A percentile compares a stretch with the other conserved stretches of the same genome.
Conservation (phyloP, 805 yeast genomes). For the Yarrowia alimentaria region DNA sequence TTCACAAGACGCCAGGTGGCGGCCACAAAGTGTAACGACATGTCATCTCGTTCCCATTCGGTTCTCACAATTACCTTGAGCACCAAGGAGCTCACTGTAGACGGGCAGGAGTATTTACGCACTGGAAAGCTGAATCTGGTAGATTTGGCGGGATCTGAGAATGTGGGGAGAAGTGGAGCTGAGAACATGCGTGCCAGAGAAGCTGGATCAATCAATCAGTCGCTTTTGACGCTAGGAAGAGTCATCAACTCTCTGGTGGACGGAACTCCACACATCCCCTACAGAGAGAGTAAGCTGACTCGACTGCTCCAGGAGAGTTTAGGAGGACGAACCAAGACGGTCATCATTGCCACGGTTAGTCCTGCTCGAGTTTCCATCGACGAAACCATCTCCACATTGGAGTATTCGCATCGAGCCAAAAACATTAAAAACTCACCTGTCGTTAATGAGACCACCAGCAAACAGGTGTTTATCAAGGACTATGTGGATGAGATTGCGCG, state of each 20-base stretch:
- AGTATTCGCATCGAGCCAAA: conserved; percentile 83
- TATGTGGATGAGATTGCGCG: conserved; percentile 54
- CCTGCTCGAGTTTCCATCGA: conserved; percentile 74
- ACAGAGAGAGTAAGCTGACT: conserved; percentile 76
- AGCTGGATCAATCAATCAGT: conserved; percentile 88
- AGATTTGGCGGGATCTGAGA: conserved; percentile 93
- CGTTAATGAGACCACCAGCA: conserved; percentile 57
- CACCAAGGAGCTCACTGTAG: conserved; percentile 50
- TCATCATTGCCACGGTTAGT: conserved; percentile 79
- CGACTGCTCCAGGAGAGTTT: conserved; percentile 73
- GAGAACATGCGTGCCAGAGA: conserved; percentile 79
- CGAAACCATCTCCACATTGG: conserved; percentile 81
- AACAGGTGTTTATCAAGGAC: conserved; percentile 54
- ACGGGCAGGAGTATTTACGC: conserved; percentile 52
- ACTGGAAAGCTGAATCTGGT: conserved; percentile 75
- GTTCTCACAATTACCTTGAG: conserved; percentile 67
- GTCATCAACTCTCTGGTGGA: conserved; percentile 74
- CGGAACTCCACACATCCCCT: conserved; percentile 68
- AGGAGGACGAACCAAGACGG: conserved; percentile 84
- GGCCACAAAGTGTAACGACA: conserved; percentile 69
- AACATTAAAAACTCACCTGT: conserved; percentile 71
- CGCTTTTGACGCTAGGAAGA: conserved; percentile 78
- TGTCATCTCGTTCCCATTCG: conserved; percentile 75
- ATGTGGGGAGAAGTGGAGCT: conserved; percentile 82
- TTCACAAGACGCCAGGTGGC: conserved; percentile 65